Evolutionary conservation across 345 rosid species (phyloP).

Genomic region (Abelmoschus esculentus): DNA sequence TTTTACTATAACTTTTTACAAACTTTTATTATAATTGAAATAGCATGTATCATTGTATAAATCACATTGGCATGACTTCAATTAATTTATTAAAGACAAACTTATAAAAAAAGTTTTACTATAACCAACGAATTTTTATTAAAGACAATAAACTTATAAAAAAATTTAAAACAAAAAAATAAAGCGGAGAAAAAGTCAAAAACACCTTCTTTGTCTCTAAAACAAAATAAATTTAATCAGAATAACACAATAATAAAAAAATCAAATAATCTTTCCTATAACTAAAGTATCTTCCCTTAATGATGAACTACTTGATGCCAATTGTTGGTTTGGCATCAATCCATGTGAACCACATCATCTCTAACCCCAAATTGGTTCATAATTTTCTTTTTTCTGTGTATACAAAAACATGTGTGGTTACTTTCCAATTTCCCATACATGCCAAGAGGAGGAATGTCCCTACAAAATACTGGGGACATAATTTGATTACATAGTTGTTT

Average conservation of each 20-base stretch:
- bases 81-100: too few relatives aligned
- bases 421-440: constrained; percentile 14
- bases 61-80: too few relatives aligned
- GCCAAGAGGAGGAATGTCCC: constrained; percentile 13
- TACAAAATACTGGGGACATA: constrained; percentile 10
- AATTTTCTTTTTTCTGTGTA: background rate
- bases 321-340: constrained; percentile 23
- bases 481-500: background rate
- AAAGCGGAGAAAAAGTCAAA: too few relatives aligned
- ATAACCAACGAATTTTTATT: too few relatives aligned
- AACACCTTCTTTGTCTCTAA: too few relatives aligned
- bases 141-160: too few relatives aligned
- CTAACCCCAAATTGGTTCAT: background rate
- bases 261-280: background rate
- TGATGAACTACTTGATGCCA: constrained; percentile 20
- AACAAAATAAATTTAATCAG: too few relatives aligned
- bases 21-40: too few relatives aligned
- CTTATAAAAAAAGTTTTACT: too few relatives aligned
- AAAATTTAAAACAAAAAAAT: too few relatives aligned
- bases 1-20: too few relatives aligned
- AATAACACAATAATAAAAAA: background rate
- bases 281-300: background rate
- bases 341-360: constrained; percentile 33
- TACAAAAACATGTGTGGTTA: background rate
- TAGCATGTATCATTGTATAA: too few relatives aligned